Base-by-base conservation (phyloP, 495 filamentous ascomycete species). In the Hyphodiscus hymeniophilus region DNA sequence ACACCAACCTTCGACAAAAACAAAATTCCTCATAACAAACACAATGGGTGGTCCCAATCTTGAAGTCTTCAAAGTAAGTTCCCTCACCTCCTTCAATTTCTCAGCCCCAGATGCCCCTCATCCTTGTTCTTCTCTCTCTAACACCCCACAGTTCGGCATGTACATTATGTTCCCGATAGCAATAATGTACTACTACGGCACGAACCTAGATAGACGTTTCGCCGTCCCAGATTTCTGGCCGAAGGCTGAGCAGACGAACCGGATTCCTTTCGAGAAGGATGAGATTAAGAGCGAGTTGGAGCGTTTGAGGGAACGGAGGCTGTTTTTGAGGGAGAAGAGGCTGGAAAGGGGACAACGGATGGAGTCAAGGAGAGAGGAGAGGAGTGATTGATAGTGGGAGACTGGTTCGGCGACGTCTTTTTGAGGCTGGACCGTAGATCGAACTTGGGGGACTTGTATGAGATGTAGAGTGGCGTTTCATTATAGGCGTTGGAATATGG, bases 151-250 rank as follows among this genome's bases (percentile, higher is more conserved):
- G 90, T 96, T 96, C 70, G 89, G 90, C 70, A 85, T 91, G 76
- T 98, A 97, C 71, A 84, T 98, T 68, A 81, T 96, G 74, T 97
- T 98, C 69, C 92, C 92, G 18, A 96, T 98, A 57, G 89, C 85
- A 52, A 87, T 92, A 72, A 98, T 98, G 92, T 98, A 95, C 74
- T 98, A 98, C 70, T 98, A 96, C 72, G 92, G 92, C 63, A 95
- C 89, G 35, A 99, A 99, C 65, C 86, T 99, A 52, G 92, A 99
- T 66, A 76, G 80, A 45, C 83, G 85, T 50, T 99, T 99, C 72
- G 60, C 73, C 36, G 86, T 95, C 1, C 80, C 84, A 11, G 84
- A 84, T 50, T 99, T 99, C 76, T 99, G 92, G 92, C 92, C 92
- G 18, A 85, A 81, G 55, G 71, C 80, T 26, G 84, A 85, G 51